Evolutionary conservation across 768 basidiomycete genomes (phyloP).

Genomic region (Naganishia antarctica): DNA sequence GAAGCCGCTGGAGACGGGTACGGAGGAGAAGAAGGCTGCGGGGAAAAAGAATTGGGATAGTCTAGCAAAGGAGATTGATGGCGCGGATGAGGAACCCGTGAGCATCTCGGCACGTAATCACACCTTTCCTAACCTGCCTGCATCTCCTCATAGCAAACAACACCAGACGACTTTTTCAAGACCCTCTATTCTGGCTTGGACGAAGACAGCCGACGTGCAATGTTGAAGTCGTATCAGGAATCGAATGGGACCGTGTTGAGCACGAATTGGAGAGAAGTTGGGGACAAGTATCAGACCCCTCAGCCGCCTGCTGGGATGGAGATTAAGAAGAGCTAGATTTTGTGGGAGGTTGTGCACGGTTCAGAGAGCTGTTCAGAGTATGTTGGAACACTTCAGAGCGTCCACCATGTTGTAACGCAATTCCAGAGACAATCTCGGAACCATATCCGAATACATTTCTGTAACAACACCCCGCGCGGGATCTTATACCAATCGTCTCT

Average conservation of each 20-base stretch:
- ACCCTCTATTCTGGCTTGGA: constrained; percentile 78
- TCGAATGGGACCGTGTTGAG: constrained; percentile 91
- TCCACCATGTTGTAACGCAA: too few species aligned
- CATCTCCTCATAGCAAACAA: not conserved
- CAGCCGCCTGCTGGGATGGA: constrained; percentile 11
- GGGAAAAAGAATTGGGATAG: constrained; percentile 84
- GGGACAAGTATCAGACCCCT: constrained; percentile 4
- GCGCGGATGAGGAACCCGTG: constrained; percentile 50
- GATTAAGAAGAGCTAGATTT: constrained; percentile 10
- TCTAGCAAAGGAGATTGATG: constrained; percentile 66
- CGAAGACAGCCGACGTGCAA: constrained; percentile 83
- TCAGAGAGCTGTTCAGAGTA: too few species aligned
- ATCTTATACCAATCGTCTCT: too few species aligned
- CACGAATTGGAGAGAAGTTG: constrained; percentile 52
- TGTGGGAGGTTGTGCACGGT: too few species aligned
- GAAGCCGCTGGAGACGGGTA: not conserved
- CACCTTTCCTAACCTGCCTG: not conserved
- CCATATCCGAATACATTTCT: too few species aligned
- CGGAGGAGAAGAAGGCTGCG: not conserved
- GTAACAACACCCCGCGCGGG: too few species aligned
- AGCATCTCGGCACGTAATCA: too few species aligned
- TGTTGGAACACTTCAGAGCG: too few species aligned
- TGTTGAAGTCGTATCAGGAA: constrained; percentile 97
- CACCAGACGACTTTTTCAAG: constrained; percentile 25
- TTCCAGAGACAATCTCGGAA: too few species aligned